A percentile compares a stretch with the other conserved stretches of the same genome.
Conservation (phyloP, 331 rosid species). For the Malus hybrid region DNA sequence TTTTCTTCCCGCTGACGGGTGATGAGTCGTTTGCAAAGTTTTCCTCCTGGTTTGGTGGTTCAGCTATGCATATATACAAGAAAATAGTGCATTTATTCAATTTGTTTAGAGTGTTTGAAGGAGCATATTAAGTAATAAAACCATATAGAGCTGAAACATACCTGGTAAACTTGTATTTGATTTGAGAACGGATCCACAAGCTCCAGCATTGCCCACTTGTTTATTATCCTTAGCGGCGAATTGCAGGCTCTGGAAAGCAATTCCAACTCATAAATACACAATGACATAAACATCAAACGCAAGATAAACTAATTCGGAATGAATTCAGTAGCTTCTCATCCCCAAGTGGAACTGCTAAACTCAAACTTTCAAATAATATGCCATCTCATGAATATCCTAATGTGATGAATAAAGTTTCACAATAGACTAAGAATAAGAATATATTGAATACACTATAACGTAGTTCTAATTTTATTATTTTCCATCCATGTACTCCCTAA, state of each 20-base stretch:
- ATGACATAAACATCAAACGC: not conserved
- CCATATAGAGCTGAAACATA: slow-evolving; percentile 7
- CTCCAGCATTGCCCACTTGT: slow-evolving; percentile 17
- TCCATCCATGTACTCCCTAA: no score
- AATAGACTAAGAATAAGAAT: not conserved
- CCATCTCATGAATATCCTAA: not conserved
- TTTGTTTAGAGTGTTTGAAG: not conserved
- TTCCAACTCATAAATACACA: not conserved
- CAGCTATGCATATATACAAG: slow-evolving; percentile 20
- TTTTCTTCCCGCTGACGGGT: slow-evolving; percentile 18
- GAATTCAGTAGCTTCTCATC: not conserved
- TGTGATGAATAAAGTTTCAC: not conserved
- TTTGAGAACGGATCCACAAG: slow-evolving; percentile 17
- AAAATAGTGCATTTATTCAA: not conserved
- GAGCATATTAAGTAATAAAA: not conserved
- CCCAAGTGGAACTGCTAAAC: not conserved
- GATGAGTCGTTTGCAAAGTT: slow-evolving; percentile 11
- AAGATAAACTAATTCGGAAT: not conserved
- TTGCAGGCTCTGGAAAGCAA: slow-evolving; percentile 25
- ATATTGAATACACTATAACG: no score
- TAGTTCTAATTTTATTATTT: no score
- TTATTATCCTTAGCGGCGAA: slow-evolving; percentile 14
- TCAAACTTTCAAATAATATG: no score
- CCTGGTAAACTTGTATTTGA: slow-evolving; percentile 29
- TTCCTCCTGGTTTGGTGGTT: slow-evolving; percentile 20